Percentiles rank a stretch among this genome's conserved stretches.
These are phyloP conservation scores for Berberis thunbergii DNA, from an alignment of 164 flowering plant genomes.

Conservation along the genomic window DNA sequence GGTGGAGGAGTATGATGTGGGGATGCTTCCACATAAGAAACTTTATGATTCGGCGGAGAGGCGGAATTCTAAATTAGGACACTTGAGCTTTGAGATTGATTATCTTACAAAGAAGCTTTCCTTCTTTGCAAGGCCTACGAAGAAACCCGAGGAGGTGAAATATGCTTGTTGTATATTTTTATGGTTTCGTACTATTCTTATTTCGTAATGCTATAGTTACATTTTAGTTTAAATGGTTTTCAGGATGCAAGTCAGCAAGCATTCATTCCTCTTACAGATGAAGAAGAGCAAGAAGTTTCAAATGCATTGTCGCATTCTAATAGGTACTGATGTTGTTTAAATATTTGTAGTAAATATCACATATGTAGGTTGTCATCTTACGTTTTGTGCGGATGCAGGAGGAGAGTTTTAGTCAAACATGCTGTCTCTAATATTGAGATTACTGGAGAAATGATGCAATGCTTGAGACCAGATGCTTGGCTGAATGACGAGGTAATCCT, in stretches of 20 bases:
- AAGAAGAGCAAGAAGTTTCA: slow-evolving; percentile 55
- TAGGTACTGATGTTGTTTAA: slow-evolving; percentile 28
- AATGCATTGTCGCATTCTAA: slow-evolving; percentile 41
- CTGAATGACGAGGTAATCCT: slow-evolving; percentile 85
- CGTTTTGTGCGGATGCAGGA: slow-evolving; percentile 29
- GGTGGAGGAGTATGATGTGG: slow-evolving; percentile 6
- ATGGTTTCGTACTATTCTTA: neutral
- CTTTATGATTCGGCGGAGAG: slow-evolving; percentile 29
- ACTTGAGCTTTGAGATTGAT: slow-evolving; percentile 29
- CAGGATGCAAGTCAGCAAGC: slow-evolving; percentile 43
- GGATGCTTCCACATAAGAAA: slow-evolving; percentile 28
- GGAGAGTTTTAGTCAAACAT: slow-evolving; percentile 54
- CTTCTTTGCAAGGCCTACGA: slow-evolving; percentile 17
- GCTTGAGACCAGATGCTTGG: slow-evolving; percentile 76
- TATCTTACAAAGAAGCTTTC: slow-evolving; percentile 19
- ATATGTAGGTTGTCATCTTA: neutral
- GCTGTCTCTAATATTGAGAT: slow-evolving; percentile 71
- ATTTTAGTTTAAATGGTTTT: neutral
- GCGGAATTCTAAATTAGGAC: slow-evolving; percentile 27
- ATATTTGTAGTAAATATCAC: neutral
- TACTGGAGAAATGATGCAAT: slow-evolving; percentile 60
- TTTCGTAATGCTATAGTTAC: neutral
- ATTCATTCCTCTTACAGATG: slow-evolving; percentile 58
- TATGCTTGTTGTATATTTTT: neutral
- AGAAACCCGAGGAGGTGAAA: slow-evolving; percentile 36